Base-by-base conservation (phyloP, 1,284 basidiomycete species). In the Pulveroboletus sp. region DNA sequence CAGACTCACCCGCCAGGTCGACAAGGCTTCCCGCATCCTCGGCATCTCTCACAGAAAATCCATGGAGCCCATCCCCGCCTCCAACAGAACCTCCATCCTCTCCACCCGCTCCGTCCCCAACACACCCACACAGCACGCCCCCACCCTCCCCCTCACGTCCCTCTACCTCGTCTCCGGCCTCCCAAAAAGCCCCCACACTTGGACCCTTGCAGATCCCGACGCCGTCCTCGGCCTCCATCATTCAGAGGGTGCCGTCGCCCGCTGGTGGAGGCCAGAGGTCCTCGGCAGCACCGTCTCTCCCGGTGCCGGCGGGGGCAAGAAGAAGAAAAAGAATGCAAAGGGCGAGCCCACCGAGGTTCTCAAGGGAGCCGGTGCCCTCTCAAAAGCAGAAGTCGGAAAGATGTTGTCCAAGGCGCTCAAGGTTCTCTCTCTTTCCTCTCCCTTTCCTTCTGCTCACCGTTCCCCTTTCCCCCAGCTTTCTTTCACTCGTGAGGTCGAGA, bases 181-280 rank as follows among this genome's bases (percentile, higher is more conserved):
- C 43, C 90, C 91, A 26, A 92, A 92, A 71, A 87, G 85, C 33
- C 89, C 91, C 2, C 88, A 92, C 70, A 92, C 90, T n/a, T 98
- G 96, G 96, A 93, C 94, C 2, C 81, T 96, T 40, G 90, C 94
- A 0, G 95, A 98, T 73, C 86, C 89, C 5, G 94, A 96, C 72
- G 84, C 92, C 7, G 87, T 92, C 50, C 75, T 87, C 56, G 92
- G 94, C 54, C 80, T 96, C 39, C 86, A 92, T 68, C 93, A 96
- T 64, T 81, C 84, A 35, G 92, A 95, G 49, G 89, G 92, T 63
- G 94, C 94, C 39, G 91, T 98, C 43, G 89, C 85, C 57, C 83
- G 94, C 46, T 97, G 92, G 84, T 98, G 94, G 94, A 80, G 95
- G 52, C 93, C 96, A 43, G 96, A 98, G 74, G 91, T 98, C 44